Conservation (phyloP, 2,329 filamentous ascomycete genomes). For the Canariomyces notabilis region DNA sequence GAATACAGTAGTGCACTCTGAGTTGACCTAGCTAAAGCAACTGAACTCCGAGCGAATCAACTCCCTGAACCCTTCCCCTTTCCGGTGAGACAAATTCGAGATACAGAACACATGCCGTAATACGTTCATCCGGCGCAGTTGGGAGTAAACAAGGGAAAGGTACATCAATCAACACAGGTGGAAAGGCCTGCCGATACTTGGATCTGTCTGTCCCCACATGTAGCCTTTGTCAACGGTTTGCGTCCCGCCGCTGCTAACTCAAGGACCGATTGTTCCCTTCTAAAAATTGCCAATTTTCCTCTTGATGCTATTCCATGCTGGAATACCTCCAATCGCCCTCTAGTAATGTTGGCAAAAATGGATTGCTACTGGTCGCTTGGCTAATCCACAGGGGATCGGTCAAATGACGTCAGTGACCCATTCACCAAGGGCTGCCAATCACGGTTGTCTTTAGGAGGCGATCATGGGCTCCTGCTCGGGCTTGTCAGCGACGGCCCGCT, state of each 20-base stretch:
- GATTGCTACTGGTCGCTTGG: neutral
- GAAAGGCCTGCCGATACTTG: neutral
- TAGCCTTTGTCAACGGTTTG: neutral
- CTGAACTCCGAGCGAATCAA: neutral
- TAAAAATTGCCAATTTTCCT: no score
- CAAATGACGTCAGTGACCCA: neutral
- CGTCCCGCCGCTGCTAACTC: neutral
- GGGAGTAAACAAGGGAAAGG: neutral
- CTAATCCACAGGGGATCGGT: neutral
- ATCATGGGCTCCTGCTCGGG: conserved; percentile 31
- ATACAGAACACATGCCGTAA: neutral
- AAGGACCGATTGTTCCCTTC: no score
- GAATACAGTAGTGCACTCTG: neutral
- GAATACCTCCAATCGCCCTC: no score
- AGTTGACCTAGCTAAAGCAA: neutral
- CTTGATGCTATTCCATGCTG: no score
- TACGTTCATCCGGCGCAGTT: neutral
- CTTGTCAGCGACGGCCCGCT: conserved; percentile 15
- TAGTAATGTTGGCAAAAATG: no score
- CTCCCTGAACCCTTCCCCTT: neutral
- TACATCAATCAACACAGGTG: neutral
- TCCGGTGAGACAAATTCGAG: neutral
- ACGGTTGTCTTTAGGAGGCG: conserved; percentile 25
- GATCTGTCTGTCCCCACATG: neutral
- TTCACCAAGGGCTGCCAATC: neutral